Evolutionary conservation across 768 basidiomycete species (phyloP), one percentile per base, ranked within the genome.

Genomic region (Boletus barrowsii): DNA sequence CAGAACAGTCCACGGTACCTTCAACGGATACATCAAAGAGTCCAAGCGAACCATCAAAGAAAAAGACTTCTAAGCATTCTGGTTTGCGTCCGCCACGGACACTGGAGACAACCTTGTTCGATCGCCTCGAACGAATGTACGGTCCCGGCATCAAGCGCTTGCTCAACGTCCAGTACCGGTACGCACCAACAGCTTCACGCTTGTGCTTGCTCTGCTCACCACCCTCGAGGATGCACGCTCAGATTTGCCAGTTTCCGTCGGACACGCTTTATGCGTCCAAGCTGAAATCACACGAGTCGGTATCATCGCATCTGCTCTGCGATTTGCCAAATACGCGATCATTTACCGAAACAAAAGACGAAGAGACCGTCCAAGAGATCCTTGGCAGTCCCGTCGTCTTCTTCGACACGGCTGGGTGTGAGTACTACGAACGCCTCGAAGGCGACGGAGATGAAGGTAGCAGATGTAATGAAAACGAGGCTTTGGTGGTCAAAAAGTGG

Each of bases 401-500:
- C 68, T 92, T 91, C 61, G 97, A 99, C 66, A 99, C 94, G 0
- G 83, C 90, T 4, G 93, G 94, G 0, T 94, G 91, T 61, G 93
- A 97, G 67, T 96, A 91, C 64, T 97, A 86, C 63, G 97, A 98
- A 67, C 76, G 91, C 15, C 66, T 83, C 0, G 88, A 91, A 32
- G 86, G 80, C 0, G 86, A 87, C 52, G 76, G 79, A n/a, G 90
- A 93, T 63, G 94, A 96, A 63, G 94, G 93, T 0, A 95, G 92
- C 58, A 80, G 87, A 57, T 88, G 84, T 61, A 99, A 99, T 62
- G 95, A 96, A 73, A 98, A 99, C 63, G 97, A 99, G 64, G 93
- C 87, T 0, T 83, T 79, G 11, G 81, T 97, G 10, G 94, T 95
- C 2, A 84, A 82, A 64, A 80, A 79, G 53, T 95, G 93, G 87